phyloP scores from a whole-genome alignment of 192 early-diverging fungal species.

The Lobulomyces angularis region DNA sequence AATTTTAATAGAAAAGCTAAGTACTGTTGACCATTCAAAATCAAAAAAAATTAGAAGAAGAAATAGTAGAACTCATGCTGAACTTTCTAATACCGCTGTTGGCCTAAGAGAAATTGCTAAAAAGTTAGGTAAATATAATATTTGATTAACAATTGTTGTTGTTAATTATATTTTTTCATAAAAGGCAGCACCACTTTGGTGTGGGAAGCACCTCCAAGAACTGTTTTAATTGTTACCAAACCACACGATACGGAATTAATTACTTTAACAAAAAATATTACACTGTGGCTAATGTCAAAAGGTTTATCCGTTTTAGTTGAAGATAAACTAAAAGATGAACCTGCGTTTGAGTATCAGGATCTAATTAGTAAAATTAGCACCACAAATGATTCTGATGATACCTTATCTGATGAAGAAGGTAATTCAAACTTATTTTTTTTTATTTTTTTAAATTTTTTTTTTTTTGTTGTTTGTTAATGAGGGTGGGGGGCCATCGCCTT shows the following conservation, averaged over 20 bases:
- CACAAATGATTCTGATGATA: too few species aligned
- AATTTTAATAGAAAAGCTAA: too few species aligned
- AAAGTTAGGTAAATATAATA: constrained; percentile 22
- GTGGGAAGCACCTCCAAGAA: constrained; percentile 30
- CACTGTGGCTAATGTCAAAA: constrained; percentile 30
- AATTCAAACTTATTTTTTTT: too few species aligned
- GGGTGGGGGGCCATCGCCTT: too few species aligned
- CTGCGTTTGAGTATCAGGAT: too few species aligned
- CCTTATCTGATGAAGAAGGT: too few species aligned
- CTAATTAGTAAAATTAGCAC: too few species aligned
- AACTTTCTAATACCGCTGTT: constrained; percentile 34
- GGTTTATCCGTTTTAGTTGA: too few species aligned
- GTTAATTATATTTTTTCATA: not conserved
- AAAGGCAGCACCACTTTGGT: constrained; percentile 22
- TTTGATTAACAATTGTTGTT: constrained; percentile 7
- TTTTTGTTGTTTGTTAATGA: too few species aligned
- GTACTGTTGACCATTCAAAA: too few species aligned
- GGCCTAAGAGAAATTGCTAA: constrained; percentile 35
- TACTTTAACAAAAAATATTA: constrained; percentile 16
- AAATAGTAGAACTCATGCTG: not conserved
- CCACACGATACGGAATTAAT: constrained; percentile 23
- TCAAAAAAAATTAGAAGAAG: not conserved
- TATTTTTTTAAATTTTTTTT: too few species aligned
- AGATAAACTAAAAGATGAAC: too few species aligned
- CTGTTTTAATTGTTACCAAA: constrained; percentile 33